A percentile compares a stretch with the other conserved stretches of the same genome.
These are phyloP conservation scores for Moesziomyces globuligerus DNA, from an alignment of 1,284 basidiomycete genomes.

Conservation along the genomic window DNA sequence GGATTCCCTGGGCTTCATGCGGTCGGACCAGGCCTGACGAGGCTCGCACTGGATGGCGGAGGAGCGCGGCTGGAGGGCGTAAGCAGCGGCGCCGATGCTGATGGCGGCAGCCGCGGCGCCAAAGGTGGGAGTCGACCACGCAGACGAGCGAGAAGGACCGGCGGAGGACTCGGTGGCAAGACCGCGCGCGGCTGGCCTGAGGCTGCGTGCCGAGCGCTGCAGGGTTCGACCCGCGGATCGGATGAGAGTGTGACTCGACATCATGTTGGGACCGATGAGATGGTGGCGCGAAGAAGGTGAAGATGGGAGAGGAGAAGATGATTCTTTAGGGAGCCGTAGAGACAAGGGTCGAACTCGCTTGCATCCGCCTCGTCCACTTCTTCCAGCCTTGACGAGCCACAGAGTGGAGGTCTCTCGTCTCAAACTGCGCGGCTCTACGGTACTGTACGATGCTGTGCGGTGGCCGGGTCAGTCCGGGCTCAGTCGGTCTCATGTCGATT, in stretches of 20 bases:
- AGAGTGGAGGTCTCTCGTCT: neutral
- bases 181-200: conserved; percentile 14
- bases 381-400: neutral
- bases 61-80: conserved; percentile 14
- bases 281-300: neutral
- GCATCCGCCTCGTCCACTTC: neutral
- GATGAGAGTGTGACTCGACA: conserved; percentile 12
- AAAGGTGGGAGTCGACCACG: conserved; percentile 14
- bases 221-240: conserved; percentile 27
- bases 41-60: conserved; percentile 31
- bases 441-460: neutral
- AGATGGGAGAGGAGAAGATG: conserved; percentile 1
- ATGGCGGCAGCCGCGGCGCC: conserved; percentile 15
- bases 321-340: neutral
- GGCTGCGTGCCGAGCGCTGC: conserved; percentile 20
- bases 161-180: conserved; percentile 31
- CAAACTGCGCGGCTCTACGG: neutral
- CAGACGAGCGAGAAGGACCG: conserved; percentile 20
- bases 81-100: conserved; percentile 22
- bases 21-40: conserved; percentile 28
- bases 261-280: conserved; percentile 9
- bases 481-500: neutral
- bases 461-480: neutral
- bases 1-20: conserved; percentile 39
- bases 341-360: neutral